phyloP scores from a whole-genome alignment of 371 early-diverging fungal species.

The Mortierella sp. region DNA sequence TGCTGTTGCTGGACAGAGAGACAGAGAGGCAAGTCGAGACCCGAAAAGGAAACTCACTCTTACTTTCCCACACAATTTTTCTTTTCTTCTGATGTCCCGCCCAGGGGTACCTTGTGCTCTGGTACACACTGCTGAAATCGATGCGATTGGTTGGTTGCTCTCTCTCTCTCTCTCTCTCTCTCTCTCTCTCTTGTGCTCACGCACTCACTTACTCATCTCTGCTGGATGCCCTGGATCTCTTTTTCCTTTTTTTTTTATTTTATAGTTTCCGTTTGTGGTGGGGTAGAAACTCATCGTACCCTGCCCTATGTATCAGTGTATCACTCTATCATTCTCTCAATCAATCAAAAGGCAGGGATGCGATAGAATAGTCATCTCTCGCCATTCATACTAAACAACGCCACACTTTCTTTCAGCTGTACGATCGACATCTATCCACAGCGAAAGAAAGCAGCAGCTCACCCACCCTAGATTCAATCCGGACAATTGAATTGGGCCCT shows the following conservation, averaged over 20 bases:
- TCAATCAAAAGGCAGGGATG: background rate
- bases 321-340: background rate
- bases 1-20: background rate
- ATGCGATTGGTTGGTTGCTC: background rate
- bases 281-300: background rate
- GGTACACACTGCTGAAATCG: background rate
- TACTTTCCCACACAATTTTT: slow-evolving; percentile 25
- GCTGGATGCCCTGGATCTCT: slow-evolving; percentile 10
- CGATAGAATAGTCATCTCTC: background rate
- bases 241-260: too few species aligned
- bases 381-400: background rate
- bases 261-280: background rate
- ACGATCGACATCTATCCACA: background rate
- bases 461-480: too few species aligned
- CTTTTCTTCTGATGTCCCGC: background rate
- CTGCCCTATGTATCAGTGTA: background rate
- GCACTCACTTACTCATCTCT: background rate
- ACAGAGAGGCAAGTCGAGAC: background rate
- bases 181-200: background rate
- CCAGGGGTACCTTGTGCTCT: slow-evolving; percentile 7
- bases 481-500: too few species aligned
- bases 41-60: slow-evolving; percentile 19
- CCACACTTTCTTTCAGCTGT: background rate
- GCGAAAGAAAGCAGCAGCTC: background rate
- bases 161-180: background rate